Conservation (phyloP, 164 flowering plant species). For the Vitis amurensis region DNA sequence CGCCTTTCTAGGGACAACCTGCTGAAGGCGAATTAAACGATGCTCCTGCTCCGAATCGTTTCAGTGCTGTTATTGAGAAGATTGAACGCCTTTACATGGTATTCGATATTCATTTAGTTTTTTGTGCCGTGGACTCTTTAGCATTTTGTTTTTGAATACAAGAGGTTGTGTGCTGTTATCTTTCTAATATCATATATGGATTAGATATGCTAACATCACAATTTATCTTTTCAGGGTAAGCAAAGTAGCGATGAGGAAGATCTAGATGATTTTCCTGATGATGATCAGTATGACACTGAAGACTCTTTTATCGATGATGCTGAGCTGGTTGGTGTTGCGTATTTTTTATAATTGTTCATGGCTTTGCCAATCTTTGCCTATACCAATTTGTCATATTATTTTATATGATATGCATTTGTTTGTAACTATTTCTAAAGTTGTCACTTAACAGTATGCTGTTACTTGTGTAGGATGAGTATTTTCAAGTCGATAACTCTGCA, state of each 20-base stretch:
- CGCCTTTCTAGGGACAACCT: conserved; percentile 36
- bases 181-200: not conserved
- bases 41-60: conserved; percentile 68
- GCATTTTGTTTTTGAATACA: not conserved
- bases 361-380: not conserved
- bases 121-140: not conserved
- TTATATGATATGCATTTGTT: not conserved
- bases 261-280: conserved; percentile 80
- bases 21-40: conserved; percentile 55
- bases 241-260: conserved; percentile 97
- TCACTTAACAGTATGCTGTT: not conserved
- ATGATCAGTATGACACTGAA: conserved; percentile 96
- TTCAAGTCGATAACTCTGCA: conserved; percentile 87
- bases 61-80: conserved; percentile 94
- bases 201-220: conserved; percentile 1
- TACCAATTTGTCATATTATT: not conserved
- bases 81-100: conserved; percentile 97
- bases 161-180: not conserved
- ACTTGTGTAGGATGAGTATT: conserved; percentile 89
- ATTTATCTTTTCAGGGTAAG: conserved; percentile 57
- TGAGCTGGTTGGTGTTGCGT: conserved; percentile 70
- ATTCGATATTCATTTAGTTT: conserved; percentile 4
- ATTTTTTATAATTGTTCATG: not conserved
- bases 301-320: conserved; percentile 98
- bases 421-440: not conserved